Base-by-base conservation (phyloP, 495 filamentous ascomycete species). In the Hypomontagnella submonticulosa region DNA sequence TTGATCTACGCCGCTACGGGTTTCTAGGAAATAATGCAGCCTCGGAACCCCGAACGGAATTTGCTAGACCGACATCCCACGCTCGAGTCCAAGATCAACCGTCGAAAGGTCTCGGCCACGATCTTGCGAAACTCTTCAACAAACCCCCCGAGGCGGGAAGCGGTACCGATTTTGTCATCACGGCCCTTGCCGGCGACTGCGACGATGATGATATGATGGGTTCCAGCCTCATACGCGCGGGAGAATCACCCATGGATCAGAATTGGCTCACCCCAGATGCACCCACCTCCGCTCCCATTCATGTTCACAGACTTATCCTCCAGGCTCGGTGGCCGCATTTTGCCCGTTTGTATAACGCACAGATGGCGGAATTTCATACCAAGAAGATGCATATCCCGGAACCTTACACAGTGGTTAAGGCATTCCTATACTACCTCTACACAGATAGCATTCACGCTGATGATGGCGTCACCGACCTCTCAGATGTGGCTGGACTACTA, bases 381-480 rank as follows among this genome's bases (percentile, higher is more conserved):
- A 93, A 93, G 69, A 91, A 90, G 73, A 93, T 99, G 90, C 95
- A 98, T 76, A 96, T 99, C 40, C 93, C 96, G 0, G 96, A 98
- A 72, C 92, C 93, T 1, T 98, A 97, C 74, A 88, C 88, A 4
- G 93, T 97, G 4, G 96, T 99, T 54, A 92, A 91, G 59, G 91
- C 93, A 1, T 99, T 99, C 72, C 81, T 98, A 19, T 95, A 93
- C 80, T 99, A 97, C 72, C 84, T 99, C 12, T 99, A 99, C 78
- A 97, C 94, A 2, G 95, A 98, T 75, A 91, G 88, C 64, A 97
- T 99, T 71, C 84, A 89, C 18, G 81, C 83, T 7, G 87, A 86
- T 62, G 59, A 71, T 33, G 81, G 84, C n/a, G 75, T 75, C 3
- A 83, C 85, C 0, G 87, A 88, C 47, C 85, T 97, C 32, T 84